Percentiles rank a stretch among this genome's conserved stretches.
These are phyloP conservation scores for Thielaviopsis musarum DNA, from an alignment of 2,329 filamentous ascomycete species.

Conservation along the genomic window DNA sequence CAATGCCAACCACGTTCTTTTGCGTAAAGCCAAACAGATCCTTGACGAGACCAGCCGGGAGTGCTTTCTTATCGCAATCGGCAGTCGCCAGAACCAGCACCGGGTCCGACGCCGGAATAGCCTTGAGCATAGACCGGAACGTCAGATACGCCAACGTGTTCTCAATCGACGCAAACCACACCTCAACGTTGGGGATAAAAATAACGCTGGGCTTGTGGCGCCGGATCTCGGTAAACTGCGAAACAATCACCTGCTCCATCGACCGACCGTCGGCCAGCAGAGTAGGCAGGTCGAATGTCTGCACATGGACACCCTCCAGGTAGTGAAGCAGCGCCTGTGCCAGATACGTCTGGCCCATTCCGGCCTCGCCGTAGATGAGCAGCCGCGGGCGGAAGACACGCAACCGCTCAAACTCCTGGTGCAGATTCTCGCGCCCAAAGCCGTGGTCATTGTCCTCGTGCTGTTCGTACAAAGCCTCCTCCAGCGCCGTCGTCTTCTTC, in stretches of 20 bases:
- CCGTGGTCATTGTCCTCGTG: conserved; percentile 68
- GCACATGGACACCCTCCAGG: conserved; percentile 85
- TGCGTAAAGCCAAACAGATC: conserved; percentile 76
- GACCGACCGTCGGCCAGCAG: conserved; percentile 72
- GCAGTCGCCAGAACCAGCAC: conserved; percentile 76
- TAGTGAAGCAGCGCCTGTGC: conserved; percentile 73
- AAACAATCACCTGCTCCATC: conserved; percentile 74
- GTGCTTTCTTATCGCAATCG: conserved; percentile 47
- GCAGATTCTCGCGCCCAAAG: conserved; percentile 64
- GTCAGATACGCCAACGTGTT: conserved; percentile 57
- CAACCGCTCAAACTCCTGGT: conserved; percentile 68
- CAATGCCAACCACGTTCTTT: conserved; percentile 57
- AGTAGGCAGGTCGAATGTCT: conserved; percentile 82
- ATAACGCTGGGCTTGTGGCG: conserved; percentile 92
- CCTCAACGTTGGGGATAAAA: conserved; percentile 77
- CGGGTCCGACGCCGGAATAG: conserved; percentile 77
- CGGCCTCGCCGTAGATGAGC: conserved; percentile 61
- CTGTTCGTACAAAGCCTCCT: conserved; percentile 85
- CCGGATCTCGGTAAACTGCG: conserved; percentile 81
- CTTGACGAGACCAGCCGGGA: conserved; percentile 46
- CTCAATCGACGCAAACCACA: conserved; percentile 57
- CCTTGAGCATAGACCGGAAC: conserved; percentile 66
- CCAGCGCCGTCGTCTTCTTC: conserved; percentile 73
- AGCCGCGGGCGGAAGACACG: conserved; percentile 79
- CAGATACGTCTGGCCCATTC: conserved; percentile 90